Evolutionary conservation across 148 eudicot genomes (phyloP).

Genomic region (Rhododendron vialii): DNA sequence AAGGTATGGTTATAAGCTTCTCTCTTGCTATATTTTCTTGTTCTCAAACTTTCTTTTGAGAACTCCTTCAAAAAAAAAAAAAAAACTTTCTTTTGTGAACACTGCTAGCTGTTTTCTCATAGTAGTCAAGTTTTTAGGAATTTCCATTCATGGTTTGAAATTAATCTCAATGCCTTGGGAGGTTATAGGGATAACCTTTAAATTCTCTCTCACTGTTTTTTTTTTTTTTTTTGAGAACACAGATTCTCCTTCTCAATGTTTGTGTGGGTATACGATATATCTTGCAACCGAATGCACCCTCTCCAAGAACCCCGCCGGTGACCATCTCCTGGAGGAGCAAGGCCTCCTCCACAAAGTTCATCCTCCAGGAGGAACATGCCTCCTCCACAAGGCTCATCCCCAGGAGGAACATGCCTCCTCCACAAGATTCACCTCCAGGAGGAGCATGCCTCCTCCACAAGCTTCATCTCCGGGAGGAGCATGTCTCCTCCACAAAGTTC

Average conservation of each 20-base stretch:
- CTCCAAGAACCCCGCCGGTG: too few relatives aligned
- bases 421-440: too few relatives aligned
- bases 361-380: too few relatives aligned
- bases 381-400: too few relatives aligned
- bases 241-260: background rate
- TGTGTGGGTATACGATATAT: too few relatives aligned
- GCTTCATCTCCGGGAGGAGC: too few relatives aligned
- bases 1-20: conserved; percentile 37
- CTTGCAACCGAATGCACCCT: too few relatives aligned
- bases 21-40: background rate
- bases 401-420: too few relatives aligned
- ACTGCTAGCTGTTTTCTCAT: background rate
- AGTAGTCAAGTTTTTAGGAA: background rate
- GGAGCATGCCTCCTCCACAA: too few relatives aligned
- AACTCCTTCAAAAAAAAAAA: background rate
- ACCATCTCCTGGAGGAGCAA: too few relatives aligned
- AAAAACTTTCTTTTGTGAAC: background rate
- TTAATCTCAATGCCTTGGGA: background rate
- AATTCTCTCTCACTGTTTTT: background rate
- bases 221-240: background rate
- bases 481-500: too few relatives aligned
- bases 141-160: background rate
- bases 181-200: background rate
- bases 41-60: background rate
- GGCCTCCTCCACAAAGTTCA: too few relatives aligned